Evolutionary conservation across 495 filamentous ascomycete species (phyloP).

Genomic region (Darksidea phi): DNA sequence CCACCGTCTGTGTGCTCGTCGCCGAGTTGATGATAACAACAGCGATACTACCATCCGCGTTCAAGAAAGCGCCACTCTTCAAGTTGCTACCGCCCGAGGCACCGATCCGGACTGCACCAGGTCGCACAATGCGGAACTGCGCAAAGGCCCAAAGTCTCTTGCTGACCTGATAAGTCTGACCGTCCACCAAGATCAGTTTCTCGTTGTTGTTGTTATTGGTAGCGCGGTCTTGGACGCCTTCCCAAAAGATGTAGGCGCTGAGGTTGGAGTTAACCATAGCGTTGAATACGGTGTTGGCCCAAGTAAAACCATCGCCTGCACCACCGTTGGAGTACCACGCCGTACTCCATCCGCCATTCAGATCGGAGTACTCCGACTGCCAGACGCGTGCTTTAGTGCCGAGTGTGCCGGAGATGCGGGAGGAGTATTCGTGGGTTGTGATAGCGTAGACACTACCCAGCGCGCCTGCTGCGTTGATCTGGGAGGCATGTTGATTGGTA

Average conservation of each 20-base stretch:
- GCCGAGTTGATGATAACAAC: conserved; percentile 33
- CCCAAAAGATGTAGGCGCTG: conserved; percentile 31
- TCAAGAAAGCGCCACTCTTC: conserved; percentile 24
- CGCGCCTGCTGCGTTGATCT: conserved; percentile 15
- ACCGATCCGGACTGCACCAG: conserved; percentile 41
- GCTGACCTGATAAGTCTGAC: conserved; percentile 15
- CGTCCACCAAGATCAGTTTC: conserved; percentile 29
- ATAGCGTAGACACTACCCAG: conserved; percentile 26
- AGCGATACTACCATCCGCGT: conserved; percentile 31
- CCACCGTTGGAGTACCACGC: conserved; percentile 29
- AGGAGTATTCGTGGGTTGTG: conserved; percentile 28
- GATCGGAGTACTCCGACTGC: conserved; percentile 40
- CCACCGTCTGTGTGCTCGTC: conserved; percentile 19
- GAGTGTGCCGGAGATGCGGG: conserved; percentile 15
- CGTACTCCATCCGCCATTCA: conserved; percentile 33
- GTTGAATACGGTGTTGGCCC: conserved; percentile 35
- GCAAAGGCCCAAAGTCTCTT: conserved; percentile 35
- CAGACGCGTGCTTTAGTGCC: conserved; percentile 16
- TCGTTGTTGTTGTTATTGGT: conserved; percentile 44
- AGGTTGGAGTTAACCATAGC: conserved; percentile 31
- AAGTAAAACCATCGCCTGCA: conserved; percentile 31
- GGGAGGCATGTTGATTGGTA: conserved; percentile 14
- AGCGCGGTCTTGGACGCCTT: conserved; percentile 45
- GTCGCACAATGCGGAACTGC: conserved; percentile 28
- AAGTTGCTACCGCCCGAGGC: conserved; percentile 28